Percentiles rank a stretch among this genome's conserved stretches.
These are phyloP conservation scores for Flammula alnicola DNA, from an alignment of 1,284 basidiomycete species.

Conservation along the genomic window DNA sequence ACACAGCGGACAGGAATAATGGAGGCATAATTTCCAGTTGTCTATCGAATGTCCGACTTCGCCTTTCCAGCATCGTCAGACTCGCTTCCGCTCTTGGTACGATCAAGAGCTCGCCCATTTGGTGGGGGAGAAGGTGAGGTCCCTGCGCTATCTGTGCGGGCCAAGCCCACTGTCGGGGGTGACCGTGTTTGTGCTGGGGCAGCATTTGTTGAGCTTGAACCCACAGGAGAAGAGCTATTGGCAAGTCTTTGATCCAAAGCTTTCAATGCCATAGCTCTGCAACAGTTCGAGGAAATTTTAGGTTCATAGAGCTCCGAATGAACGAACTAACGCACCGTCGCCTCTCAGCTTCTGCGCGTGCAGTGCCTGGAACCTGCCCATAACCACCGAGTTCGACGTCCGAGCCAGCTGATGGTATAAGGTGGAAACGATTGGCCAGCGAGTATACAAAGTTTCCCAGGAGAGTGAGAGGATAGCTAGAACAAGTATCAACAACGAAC, in stretches of 20 bases:
- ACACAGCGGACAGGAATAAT: constrained; percentile 1
- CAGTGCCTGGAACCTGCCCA: constrained; percentile 78
- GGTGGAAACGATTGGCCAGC: constrained; percentile 74
- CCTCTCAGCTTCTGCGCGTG: constrained; percentile 92
- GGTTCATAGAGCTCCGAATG: not conserved
- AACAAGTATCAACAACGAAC: not conserved
- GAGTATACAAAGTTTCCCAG: constrained; percentile 74
- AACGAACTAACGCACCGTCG: constrained; percentile 61
- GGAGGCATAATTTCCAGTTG: constrained; percentile 2
- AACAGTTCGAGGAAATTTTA: constrained; percentile 4
- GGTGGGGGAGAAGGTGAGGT: constrained; percentile 33
- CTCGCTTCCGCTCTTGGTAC: constrained; percentile 32
- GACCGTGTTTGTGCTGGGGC: constrained; percentile 41
- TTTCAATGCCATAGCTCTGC: constrained; percentile 89
- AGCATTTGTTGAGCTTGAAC: constrained; percentile 42
- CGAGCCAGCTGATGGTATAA: constrained; percentile 69
- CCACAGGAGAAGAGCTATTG: constrained; percentile 53
- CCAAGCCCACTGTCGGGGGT: constrained; percentile 32
- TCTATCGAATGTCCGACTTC: constrained; percentile 33
- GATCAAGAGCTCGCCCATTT: constrained; percentile 32
- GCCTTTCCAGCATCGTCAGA: constrained; percentile 26
- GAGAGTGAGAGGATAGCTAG: constrained; percentile 67
- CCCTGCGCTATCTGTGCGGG: constrained; percentile 35
- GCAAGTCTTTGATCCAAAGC: constrained; percentile 94
- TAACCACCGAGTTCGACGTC: constrained; percentile 81